Evolutionary conservation across 1,284 basidiomycete genomes (phyloP).

Genomic region (Sporisorium reilianum): DNA sequence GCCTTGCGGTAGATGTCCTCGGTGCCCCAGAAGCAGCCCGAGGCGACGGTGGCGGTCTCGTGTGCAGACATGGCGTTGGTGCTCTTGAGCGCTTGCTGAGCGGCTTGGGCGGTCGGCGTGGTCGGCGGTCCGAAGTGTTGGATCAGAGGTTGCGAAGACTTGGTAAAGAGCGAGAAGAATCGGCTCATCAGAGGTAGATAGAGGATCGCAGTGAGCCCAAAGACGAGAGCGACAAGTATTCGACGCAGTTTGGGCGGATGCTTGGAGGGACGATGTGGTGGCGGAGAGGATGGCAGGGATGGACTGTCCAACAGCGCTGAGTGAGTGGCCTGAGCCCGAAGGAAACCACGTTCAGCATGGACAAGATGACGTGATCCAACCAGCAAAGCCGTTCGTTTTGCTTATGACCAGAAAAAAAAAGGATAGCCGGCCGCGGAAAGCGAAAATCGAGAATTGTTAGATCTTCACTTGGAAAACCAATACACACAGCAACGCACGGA

Average conservation of each 20-base stretch:
- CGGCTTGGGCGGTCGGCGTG: conserved; percentile 47
- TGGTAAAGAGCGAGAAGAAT: conserved; percentile 55
- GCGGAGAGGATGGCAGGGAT: not conserved
- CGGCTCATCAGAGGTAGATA: conserved; percentile 47
- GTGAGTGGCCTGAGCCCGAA: not conserved
- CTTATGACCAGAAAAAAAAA: conserved; percentile 22
- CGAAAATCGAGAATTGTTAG: not conserved
- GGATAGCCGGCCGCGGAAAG: conserved; percentile 28
- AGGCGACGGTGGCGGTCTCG: conserved; percentile 55
- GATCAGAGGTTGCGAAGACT: conserved; percentile 47
- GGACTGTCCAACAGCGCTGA: not conserved
- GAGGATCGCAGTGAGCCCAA: conserved; percentile 20
- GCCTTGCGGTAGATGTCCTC: conserved; percentile 66
- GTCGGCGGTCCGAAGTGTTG: conserved; percentile 51
- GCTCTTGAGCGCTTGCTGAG: conserved; percentile 38
- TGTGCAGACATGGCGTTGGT: conserved; percentile 41
- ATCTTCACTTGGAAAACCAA: not conserved
- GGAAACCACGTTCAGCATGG: conserved; percentile 2
- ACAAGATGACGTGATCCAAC: conserved; percentile 17
- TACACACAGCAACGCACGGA: conserved; percentile 11
- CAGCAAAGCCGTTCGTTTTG: no score
- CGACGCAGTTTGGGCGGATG: conserved; percentile 39
- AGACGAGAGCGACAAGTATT: conserved; percentile 12
- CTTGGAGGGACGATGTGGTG: not conserved
- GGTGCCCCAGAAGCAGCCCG: conserved; percentile 68